Evolutionary conservation across 1,284 basidiomycete genomes (phyloP), one percentile per base, ranked within the genome.

Genomic region (Cutaneotrichosporon spelunceum): DNA sequence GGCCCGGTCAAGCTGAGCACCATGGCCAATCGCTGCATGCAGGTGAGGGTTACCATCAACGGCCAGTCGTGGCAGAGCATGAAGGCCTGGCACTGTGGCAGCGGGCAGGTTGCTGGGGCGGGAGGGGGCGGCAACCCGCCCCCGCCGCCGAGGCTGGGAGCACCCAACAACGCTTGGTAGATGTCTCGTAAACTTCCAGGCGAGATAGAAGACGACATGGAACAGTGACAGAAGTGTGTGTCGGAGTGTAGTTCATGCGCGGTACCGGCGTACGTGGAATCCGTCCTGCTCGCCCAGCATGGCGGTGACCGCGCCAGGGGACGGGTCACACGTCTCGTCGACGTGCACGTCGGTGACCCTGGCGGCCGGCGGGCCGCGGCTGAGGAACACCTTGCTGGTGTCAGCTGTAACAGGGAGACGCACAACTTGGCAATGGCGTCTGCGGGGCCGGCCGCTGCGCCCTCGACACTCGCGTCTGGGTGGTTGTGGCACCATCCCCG

Each of bases 401-500:
- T 54, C 36, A 63, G 59, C 27, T 44, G 10, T 49, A 8, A 13
- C 27, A 6, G 4, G 2, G 23, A 45, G 21, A 68, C 70, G 58
- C 53, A 74, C 77, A 79, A 77, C 36, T 70, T 63, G 11, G 69
- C 57, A n/a, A 79, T 58, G 48, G 72, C 70, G 3, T 72, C 70
- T 10, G 60, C 24, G 9, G 67, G 50, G 4, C 76, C 77, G 4
- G 71, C 69, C 9, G 74, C 77, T 4, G 72, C 69, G n/a, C 77
- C 77, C 56, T 77, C 72, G 44, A 79, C 77, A 39, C 67, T 70
- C 30, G 65, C 64, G 61, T 78, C 77, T 1, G 73, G 70, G 57
- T 73, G 68, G 62, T 79, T 79, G 49, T 70, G 69, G 39, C 71
- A 72, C 72, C 76, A 77, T 29, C 77, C 77, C 39, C 64, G 64